These are phyloP conservation scores for Desmodesmus armatus DNA, from an alignment of 139 green algal species.

Conservation along the genomic window DNA sequence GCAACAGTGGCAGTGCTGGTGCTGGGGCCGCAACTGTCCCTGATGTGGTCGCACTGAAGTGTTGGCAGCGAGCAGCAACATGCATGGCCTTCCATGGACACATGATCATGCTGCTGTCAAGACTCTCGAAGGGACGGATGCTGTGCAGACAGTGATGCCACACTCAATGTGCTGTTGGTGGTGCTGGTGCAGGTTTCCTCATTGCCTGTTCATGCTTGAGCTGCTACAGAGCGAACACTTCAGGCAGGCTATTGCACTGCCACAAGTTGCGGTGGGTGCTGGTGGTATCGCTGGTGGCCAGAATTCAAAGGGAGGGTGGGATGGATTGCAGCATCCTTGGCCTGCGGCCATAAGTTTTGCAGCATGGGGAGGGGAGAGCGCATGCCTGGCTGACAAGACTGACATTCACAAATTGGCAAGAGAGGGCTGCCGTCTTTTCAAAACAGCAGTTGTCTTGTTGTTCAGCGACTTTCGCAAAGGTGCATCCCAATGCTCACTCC, in stretches of 20 bases:
- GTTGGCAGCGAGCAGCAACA: neutral
- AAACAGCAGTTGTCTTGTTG: neutral
- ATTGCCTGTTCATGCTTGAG: slow-evolving; percentile 89
- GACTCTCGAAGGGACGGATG: neutral
- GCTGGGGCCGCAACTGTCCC: neutral
- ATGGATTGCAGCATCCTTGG: neutral
- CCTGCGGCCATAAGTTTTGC: neutral
- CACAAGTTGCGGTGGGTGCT: slow-evolving; percentile 41
- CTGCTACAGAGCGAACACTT: slow-evolving; percentile 85
- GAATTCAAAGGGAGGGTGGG: neutral
- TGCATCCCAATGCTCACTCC: too few relatives aligned
- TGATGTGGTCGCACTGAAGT: neutral
- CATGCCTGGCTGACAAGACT: neutral
- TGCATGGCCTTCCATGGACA: neutral
- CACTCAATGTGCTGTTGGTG: neutral
- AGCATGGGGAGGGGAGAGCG: too few relatives aligned
- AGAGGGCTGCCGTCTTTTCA: neutral
- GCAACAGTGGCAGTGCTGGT: neutral
- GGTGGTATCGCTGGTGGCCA: neutral
- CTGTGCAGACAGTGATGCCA: neutral
- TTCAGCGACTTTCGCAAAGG: neutral
- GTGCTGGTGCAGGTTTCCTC: slow-evolving; percentile 77
- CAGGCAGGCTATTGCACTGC: slow-evolving; percentile 72
- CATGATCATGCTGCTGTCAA: neutral
- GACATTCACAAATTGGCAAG: neutral